Conservation (phyloP, 2,329 filamentous ascomycete genomes). For the Trichoderma endophyticum region DNA sequence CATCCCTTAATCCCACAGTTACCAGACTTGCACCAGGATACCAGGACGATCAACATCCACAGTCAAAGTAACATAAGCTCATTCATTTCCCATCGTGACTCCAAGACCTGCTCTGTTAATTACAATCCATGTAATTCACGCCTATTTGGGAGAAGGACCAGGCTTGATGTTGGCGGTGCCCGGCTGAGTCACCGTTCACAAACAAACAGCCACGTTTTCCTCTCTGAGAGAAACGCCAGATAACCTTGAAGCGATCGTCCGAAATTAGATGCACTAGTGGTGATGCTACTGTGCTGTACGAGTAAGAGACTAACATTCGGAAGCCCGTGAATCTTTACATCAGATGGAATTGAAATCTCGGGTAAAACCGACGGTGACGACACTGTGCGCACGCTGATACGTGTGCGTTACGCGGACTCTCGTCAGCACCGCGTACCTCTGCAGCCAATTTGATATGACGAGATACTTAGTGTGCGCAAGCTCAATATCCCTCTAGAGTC, state of each 20-base stretch:
- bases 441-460: neutral
- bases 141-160: neutral
- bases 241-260: no score
- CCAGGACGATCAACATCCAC: neutral
- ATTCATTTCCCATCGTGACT: neutral
- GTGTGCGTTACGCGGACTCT: slow-evolving; percentile 1
- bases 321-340: neutral
- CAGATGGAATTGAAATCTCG: neutral
- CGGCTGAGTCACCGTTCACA: neutral
- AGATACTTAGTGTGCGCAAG: neutral
- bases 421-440: neutral
- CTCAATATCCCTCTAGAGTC: neutral
- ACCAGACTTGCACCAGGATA: neutral
- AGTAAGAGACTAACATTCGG: neutral
- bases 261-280: neutral
- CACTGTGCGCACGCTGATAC: neutral
- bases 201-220: neutral
- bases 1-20: neutral
- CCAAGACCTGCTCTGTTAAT: neutral
- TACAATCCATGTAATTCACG: neutral
- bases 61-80: neutral
- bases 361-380: neutral
- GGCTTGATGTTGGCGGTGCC: neutral
- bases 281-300: neutral
- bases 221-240: neutral